Evolutionary conservation across 2,329 filamentous ascomycete species (phyloP), one percentile per base, ranked within the genome.

Genomic region (Fusarium setosum): DNA sequence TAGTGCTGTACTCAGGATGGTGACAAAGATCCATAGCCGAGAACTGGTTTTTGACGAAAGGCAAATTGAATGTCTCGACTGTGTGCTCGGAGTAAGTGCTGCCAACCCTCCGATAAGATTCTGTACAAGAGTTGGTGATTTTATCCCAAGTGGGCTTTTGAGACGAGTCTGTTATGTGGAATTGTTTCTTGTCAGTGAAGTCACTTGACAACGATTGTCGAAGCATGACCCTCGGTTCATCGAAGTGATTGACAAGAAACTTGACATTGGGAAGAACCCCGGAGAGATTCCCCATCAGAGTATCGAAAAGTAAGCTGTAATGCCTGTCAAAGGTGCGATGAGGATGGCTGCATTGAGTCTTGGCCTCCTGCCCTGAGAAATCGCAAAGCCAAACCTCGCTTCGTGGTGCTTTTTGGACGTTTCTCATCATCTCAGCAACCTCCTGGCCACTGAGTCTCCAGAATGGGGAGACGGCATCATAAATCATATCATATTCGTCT

Each of bases 401-500:
- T 7, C 69, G 56, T 0, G 67, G 52, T 18, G 70, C 57, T 2
- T 63, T 24, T 5, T 75, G 64, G 1, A 72, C 69, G 1, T 67
- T 38, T 6, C 48, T 37, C 65, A 82, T 79, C 1, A 68, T 58
- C 4, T 72, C 40, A 0, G 38, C 15, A 3, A 81, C 53, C 10
- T 80, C 73, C 1, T 65, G 58, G 0, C 80, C 81, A 26, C 75
- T 79, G 0, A 83, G 26, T 5, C 60, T 73, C 56, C 76, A 74
- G 35, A 85, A 82, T 0, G 82, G 83, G 0, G 72, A 69, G 2
- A 86, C 63, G 0, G 72, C 60, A 0, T 80, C 58, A 37, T 78
- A 70, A 3, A 86, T 81, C 1, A 68, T 74, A 35, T 86, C 81
- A 24, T 82, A 86, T 4, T 85, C 80, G 56, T 86, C 83, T 29